Base-by-base conservation (phyloP, 345 rosid genomes). In the Rhodomyrtus tomentosa region DNA sequence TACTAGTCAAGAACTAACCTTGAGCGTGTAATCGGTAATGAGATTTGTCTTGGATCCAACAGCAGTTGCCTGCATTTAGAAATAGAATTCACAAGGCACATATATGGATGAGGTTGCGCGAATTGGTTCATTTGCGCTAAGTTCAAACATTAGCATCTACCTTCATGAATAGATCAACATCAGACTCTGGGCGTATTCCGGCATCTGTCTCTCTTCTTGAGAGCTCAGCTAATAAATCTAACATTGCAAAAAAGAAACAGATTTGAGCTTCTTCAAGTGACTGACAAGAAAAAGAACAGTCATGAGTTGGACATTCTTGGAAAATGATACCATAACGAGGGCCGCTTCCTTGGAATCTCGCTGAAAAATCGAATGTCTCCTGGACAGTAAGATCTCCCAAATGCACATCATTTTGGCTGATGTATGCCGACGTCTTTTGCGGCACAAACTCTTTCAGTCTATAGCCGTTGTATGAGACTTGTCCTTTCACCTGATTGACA, bases 401-500 rank as follows among this genome's bases (percentile, higher is more conserved):
- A 29, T 83, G 84, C 51, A 58, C 32, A 48, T 83, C 84, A 12
- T 42, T 40, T 59, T 83, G 84, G 84, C 84, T 83, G 80, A 83
- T 58, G 50, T 83, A 83, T 8, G 80, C 84, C 3, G 53, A 55
- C 12, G 84, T 83, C 79, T 45, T 55, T 50, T 58, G 84, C 6
- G 84, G 84, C 9, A 83, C 79, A n/a, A 83, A 83, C 13, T 83
- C 80, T 9, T 82, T 24, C 36, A 83, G 53, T 25, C 29, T 45
- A 59, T 83, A 68, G 51, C 84, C 84, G 49, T 58, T 58, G 38
- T 83, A 83, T 8, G 80, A 51, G 50, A 83, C 49, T 59, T 27
- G 32, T n/a, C 84, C 84, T 36, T 55, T 5, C 29, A 82, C 84
- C 84, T 82, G 62, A 51, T 7, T 29, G n/a, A 82, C 49, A 82